These are phyloP conservation scores for Wallacemonas sp. DNA, from an alignment of 208 protist species.

Conservation along the genomic window DNA sequence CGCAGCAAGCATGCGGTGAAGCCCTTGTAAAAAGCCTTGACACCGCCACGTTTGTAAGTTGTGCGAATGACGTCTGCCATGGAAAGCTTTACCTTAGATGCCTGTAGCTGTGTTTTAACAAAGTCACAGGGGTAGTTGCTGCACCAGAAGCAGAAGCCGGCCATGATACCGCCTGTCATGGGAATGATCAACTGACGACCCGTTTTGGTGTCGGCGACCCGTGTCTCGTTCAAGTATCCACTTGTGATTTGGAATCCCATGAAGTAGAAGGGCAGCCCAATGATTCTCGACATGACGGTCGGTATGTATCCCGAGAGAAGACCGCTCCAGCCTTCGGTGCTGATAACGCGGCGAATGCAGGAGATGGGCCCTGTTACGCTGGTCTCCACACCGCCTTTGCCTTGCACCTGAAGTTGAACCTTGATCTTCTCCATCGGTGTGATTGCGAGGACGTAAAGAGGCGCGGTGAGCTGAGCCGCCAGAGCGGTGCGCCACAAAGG, in stretches of 20 bases:
- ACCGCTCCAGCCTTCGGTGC: slow-evolving; percentile 33
- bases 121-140: slow-evolving; percentile 79
- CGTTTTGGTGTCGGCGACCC: slow-evolving; percentile 13
- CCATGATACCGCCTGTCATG: slow-evolving; percentile 52
- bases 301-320: slow-evolving; percentile 62
- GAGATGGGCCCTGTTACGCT: slow-evolving; percentile 37
- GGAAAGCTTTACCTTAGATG: slow-evolving; percentile 25
- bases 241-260: slow-evolving; percentile 43
- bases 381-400: slow-evolving; percentile 28
- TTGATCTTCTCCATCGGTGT: slow-evolving; percentile 73
- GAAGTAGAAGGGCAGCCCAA: slow-evolving; percentile 80
- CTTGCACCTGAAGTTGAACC: slow-evolving; percentile 63
- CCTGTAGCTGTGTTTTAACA: slow-evolving; percentile 69
- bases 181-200: slow-evolving; percentile 47
- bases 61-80: slow-evolving; percentile 33
- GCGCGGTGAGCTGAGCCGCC: slow-evolving; percentile 56
- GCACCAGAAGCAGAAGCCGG: slow-evolving; percentile 63
- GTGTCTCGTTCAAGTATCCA: slow-evolving; percentile 18
- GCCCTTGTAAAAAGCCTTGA: slow-evolving; percentile 63
- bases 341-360: slow-evolving; percentile 42
- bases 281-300: slow-evolving; percentile 50
- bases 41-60: slow-evolving; percentile 37
- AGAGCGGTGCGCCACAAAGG: slow-evolving; percentile 63
- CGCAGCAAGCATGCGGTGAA: slow-evolving; percentile 65
- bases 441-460: slow-evolving; percentile 55